Conservation (phyloP, 1,284 basidiomycete species). For the Wolfiporia cocos region DNA sequence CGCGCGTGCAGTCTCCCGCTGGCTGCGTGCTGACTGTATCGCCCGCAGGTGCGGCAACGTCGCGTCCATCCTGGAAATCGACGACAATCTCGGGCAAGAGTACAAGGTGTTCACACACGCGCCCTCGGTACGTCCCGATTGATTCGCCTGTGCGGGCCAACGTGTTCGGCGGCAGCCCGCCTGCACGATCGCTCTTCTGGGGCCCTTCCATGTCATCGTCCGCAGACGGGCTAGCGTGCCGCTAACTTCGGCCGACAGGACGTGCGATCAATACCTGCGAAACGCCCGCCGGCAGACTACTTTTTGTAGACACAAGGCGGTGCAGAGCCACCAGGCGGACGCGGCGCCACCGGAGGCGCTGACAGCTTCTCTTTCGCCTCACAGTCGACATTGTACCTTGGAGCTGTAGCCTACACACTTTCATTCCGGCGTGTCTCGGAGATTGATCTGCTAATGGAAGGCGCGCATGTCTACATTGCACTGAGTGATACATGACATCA, state of each 20-base stretch:
- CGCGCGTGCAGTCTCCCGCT: background rate
- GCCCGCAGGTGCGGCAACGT: constrained; percentile 82
- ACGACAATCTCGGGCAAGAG: constrained; percentile 86
- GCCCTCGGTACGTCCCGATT: constrained; percentile 45
- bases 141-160: too few species aligned
- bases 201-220: background rate
- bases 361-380: background rate
- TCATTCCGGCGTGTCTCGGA: constrained; percentile 3
- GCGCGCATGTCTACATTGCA: constrained; percentile 1
- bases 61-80: constrained; percentile 87
- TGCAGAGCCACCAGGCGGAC: too few species aligned
- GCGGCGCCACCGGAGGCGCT: background rate
- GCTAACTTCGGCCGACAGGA: constrained; percentile 41
- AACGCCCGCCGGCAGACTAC: constrained; percentile 84
- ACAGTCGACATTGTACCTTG: too few species aligned
- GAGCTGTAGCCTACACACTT: constrained; percentile 3
- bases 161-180: too few species aligned
- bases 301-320: constrained; percentile 50
- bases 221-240: background rate
- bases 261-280: constrained; percentile 82
- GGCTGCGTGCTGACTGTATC: background rate
- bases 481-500: background rate
- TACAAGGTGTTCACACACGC: constrained; percentile 90
- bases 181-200: too few species aligned
- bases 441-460: background rate